Percentiles rank a stretch among this genome's conserved stretches.
These are phyloP conservation scores for Caloboletus firmus DNA, from an alignment of 1,284 basidiomycete genomes.

Conservation along the genomic window DNA sequence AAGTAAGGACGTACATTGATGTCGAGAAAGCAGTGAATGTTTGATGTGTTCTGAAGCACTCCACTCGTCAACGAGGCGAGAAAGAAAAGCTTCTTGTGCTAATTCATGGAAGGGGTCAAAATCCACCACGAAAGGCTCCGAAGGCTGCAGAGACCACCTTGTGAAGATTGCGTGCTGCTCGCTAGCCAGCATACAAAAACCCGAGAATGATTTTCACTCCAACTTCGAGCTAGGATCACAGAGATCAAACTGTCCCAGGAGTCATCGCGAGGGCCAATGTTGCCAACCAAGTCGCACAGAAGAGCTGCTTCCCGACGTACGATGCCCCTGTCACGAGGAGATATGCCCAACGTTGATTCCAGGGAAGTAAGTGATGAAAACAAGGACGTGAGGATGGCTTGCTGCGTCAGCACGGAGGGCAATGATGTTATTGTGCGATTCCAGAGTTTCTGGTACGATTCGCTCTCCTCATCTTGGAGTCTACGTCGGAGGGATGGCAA, in stretches of 20 bases:
- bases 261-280: slow-evolving; percentile 43
- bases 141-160: slow-evolving; percentile 37
- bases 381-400: slow-evolving; percentile 59
- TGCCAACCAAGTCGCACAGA: slow-evolving; percentile 51
- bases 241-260: slow-evolving; percentile 53
- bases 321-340: slow-evolving; percentile 38
- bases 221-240: slow-evolving; percentile 54
- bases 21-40: slow-evolving; percentile 67
- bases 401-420: slow-evolving; percentile 53
- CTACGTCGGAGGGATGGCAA: slow-evolving; percentile 50
- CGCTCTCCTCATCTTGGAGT: slow-evolving; percentile 28
- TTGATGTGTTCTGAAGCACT: slow-evolving; percentile 65
- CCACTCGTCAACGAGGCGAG: slow-evolving; percentile 59
- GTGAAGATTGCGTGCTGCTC: slow-evolving; percentile 33
- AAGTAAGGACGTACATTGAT: slow-evolving; percentile 54
- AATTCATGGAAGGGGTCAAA: slow-evolving; percentile 10
- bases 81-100: slow-evolving; percentile 53
- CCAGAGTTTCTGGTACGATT: slow-evolving; percentile 54
- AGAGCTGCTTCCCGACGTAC: slow-evolving; percentile 55
- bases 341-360: slow-evolving; percentile 28
- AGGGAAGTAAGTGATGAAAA: slow-evolving; percentile 44
- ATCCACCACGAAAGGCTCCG: neutral
- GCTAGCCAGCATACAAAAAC: slow-evolving; percentile 68
- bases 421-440: slow-evolving; percentile 45
- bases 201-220: slow-evolving; percentile 58